Percentiles rank a stretch among this genome's conserved stretches.
phyloP scores from a whole-genome alignment of 176 grass and related monocot species.

The Guadua angustifolia region DNA sequence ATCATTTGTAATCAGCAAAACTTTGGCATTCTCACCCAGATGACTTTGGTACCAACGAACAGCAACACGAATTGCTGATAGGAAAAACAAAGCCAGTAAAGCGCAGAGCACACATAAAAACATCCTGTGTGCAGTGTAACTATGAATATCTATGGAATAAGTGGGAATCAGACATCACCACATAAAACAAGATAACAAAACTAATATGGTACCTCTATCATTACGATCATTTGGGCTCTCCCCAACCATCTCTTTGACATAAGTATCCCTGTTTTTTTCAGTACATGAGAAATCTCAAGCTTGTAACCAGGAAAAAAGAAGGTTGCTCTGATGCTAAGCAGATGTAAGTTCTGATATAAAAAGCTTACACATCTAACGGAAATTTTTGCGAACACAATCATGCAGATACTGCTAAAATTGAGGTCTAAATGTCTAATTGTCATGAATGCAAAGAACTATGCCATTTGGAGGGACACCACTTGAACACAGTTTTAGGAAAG shows the following conservation, averaged over 20 bases:
- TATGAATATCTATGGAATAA: not conserved
- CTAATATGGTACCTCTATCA: slow-evolving; percentile 70
- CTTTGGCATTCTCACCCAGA: slow-evolving; percentile 64
- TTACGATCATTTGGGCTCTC: slow-evolving; percentile 98
- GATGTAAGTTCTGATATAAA: slow-evolving; percentile 15
- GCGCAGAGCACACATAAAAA: not conserved
- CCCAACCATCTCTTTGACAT: slow-evolving; percentile 92
- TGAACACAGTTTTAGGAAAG: not conserved
- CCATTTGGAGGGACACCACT: not conserved
- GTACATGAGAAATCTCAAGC: slow-evolving; percentile 26
- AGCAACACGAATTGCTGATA: slow-evolving; percentile 89
- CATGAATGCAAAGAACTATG: not conserved
- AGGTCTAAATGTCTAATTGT: not conserved
- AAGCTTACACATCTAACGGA: slow-evolving; percentile 24
- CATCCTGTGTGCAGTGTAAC: not conserved
- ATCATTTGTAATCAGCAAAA: slow-evolving; percentile 91
- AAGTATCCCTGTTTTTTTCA: slow-evolving; percentile 79
- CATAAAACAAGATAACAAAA: slow-evolving; percentile 3
- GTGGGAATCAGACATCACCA: slow-evolving; percentile 5
- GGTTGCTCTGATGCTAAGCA: not conserved
- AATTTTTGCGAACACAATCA: not conserved
- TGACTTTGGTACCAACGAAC: slow-evolving; percentile 96
- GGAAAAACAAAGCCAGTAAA: slow-evolving; percentile 20
- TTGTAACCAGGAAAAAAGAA: slow-evolving; percentile 10
- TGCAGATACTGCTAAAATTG: slow-evolving; percentile 11